Conservation (phyloP, 352 stramenopile species). For the Pythium apleroticum region DNA sequence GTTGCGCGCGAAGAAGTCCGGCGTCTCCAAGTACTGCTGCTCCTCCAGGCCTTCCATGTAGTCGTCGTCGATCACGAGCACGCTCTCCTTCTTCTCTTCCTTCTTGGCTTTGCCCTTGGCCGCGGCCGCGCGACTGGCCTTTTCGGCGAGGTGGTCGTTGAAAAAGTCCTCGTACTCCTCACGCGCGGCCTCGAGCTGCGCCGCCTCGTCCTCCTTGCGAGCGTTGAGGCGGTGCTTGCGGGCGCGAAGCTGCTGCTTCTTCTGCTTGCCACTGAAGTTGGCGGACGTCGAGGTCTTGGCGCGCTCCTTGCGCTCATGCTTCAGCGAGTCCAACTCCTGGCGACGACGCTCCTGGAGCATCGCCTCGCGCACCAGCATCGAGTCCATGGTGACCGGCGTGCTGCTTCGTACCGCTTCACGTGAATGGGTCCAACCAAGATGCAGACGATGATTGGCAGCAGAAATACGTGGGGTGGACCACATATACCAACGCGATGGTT, state of each 20-base stretch:
- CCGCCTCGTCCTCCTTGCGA: conserved; percentile 57
- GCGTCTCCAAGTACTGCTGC: conserved; percentile 40
- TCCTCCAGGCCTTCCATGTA: conserved; percentile 23
- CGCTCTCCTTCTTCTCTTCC: conserved; percentile 26
- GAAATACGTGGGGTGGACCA: conserved; percentile 8
- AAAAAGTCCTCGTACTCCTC: conserved; percentile 63
- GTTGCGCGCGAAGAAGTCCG: conserved; percentile 69
- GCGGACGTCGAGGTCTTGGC: conserved; percentile 48
- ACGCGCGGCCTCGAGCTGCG: conserved; percentile 35
- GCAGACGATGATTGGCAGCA: conserved; percentile 20
- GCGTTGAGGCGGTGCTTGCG: conserved; percentile 76
- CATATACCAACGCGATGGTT: background rate
- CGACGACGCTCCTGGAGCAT: conserved; percentile 68
- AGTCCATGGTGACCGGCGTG: conserved; percentile 32
- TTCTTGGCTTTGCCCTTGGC: conserved; percentile 20
- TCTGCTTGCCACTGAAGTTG: conserved; percentile 86
- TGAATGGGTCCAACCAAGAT: conserved; percentile 10
- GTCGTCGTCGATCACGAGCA: conserved; percentile 34
- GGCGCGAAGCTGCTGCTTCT: conserved; percentile 80
- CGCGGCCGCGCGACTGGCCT: conserved; percentile 17
- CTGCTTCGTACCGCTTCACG: background rate
- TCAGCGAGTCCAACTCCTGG: conserved; percentile 73
- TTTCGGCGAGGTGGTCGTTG: conserved; percentile 32
- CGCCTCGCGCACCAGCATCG: conserved; percentile 55
- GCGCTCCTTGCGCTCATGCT: conserved; percentile 79